Evolutionary conservation across 805 yeast species (phyloP).

Genomic region (Scheffersomyces ergatensis): DNA sequence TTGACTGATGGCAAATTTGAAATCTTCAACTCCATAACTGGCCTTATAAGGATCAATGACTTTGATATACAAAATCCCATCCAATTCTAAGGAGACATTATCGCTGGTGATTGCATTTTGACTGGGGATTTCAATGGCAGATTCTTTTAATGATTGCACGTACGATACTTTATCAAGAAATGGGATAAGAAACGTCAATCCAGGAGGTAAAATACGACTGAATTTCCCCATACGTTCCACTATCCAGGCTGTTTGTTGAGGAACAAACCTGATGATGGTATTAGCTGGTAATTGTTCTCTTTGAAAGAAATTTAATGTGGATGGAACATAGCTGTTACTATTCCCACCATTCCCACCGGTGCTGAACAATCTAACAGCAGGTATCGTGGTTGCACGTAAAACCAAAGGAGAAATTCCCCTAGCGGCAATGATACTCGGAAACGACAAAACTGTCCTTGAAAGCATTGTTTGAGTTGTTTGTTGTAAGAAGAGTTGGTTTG

Average conservation of each 20-base stretch:
- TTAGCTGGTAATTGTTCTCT: constrained; percentile 67
- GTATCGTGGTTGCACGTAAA: not conserved
- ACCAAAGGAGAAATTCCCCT: not conserved
- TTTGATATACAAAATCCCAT: constrained; percentile 76
- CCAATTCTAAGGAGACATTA: constrained; percentile 80
- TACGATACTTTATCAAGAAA: constrained; percentile 73
- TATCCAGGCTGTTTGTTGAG: constrained; percentile 89
- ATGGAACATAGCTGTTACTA: constrained; percentile 1
- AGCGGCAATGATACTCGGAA: not conserved
- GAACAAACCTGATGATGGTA: constrained; percentile 74
- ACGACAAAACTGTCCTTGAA: not conserved
- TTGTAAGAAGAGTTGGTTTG: too few species aligned
- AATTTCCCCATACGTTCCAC: constrained; percentile 91
- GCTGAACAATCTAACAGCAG: not conserved
- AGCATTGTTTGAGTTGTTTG: not conserved
- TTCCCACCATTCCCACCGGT: constrained; percentile 1
- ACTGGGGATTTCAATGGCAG: constrained; percentile 80
- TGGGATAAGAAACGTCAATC: constrained; percentile 72
- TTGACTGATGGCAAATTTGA: constrained; percentile 80
- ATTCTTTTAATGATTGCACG: constrained; percentile 79
- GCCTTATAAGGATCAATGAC: constrained; percentile 84
- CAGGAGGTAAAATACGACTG: constrained; percentile 64
- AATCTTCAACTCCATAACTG: constrained; percentile 84
- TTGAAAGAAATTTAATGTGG: constrained; percentile 53
- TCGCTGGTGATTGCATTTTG: constrained; percentile 86